Evolutionary conservation across 176 grass and related monocot genomes (phyloP), one percentile per base, ranked within the genome.

Genomic region (Melocanna baccifera): DNA sequence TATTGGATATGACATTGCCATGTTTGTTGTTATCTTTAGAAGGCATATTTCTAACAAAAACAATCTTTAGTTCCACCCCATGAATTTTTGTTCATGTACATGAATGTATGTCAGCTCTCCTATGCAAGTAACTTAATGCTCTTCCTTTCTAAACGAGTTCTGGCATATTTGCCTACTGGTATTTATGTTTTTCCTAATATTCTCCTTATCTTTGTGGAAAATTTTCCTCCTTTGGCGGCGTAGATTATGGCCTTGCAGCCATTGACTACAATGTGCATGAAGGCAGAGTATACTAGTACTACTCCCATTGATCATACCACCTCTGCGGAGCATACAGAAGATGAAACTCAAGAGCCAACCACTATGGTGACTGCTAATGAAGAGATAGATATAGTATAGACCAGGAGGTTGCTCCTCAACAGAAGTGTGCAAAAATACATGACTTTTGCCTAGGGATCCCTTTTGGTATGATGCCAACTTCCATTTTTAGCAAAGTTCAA

Each of bases 381-480:
- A 69, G 83, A 83, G 45, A 52, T 36, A 64, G 77, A 73, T 23
- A 53, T n/a, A n/a, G n/a, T n/a, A n/a, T 52, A 46, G 83, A 74
- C n/a, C 77, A 88, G 40, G 82, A 88, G 57, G 83, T 53, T 80
- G 74, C 71, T 65, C 34, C 85, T 66, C 86, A 80, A 19, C 86
- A 93, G 57, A 93, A 88, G 48, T 80, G 65, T 89, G 89, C 96
- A 45, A 98, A 83, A 84, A 98, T 98, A 53, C 96, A 95, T 53
- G 96, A 98, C 71, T 98, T 98, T 87, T 98, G 93, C 77, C 81
- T 98, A 7, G 96, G 93, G 85, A 98, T 98, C 75, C 96, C 92
- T 76, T 98, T 90, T 81, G 96, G 93, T 98, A 93, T 79, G 78
- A 78, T 52, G 63, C 7, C 70, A 69, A 9, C 23, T 85, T 73